Evolutionary conservation across 2,329 filamentous ascomycete species (phyloP).

Genomic region (Diplodia scrobiculata): DNA sequence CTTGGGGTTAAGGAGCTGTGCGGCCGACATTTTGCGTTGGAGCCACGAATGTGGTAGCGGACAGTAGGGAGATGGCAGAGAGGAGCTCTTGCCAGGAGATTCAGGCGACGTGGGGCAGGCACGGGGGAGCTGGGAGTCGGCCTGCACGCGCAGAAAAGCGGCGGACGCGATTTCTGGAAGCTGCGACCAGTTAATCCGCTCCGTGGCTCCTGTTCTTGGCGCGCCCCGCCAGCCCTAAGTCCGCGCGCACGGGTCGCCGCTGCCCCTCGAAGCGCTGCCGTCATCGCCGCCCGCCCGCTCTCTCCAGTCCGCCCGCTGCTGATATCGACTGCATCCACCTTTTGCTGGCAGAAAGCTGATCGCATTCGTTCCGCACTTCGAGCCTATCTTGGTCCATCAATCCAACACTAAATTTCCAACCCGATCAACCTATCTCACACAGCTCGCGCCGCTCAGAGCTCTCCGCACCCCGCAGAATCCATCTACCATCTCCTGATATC

Average conservation of each 20-base stretch:
- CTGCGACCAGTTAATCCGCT: conserved; percentile 25
- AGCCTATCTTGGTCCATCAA: background rate
- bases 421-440: background rate
- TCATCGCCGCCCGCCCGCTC: conserved; percentile 8
- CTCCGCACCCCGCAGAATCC: conserved; percentile 9
- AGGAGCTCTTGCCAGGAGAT: conserved; percentile 14
- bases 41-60: background rate
- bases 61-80: conserved; percentile 9
- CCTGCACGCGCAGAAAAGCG: conserved; percentile 28
- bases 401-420: background rate
- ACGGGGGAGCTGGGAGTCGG: conserved; percentile 23
- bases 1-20: conserved; percentile 97
- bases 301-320: background rate
- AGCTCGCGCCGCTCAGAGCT: background rate
- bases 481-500: background rate
- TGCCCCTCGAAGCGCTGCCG: conserved; percentile 8
- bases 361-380: background rate
- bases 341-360: background rate
- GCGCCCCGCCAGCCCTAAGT: background rate
- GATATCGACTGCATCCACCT: background rate
- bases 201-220: background rate
- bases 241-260: background rate
- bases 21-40: conserved; percentile 75
- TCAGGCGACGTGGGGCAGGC: conserved; percentile 15
- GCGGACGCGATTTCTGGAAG: conserved; percentile 28